These are phyloP conservation scores for Phlyctochytrium planicorne DNA, from an alignment of 192 early-diverging fungal species.

Conservation along the genomic window DNA sequence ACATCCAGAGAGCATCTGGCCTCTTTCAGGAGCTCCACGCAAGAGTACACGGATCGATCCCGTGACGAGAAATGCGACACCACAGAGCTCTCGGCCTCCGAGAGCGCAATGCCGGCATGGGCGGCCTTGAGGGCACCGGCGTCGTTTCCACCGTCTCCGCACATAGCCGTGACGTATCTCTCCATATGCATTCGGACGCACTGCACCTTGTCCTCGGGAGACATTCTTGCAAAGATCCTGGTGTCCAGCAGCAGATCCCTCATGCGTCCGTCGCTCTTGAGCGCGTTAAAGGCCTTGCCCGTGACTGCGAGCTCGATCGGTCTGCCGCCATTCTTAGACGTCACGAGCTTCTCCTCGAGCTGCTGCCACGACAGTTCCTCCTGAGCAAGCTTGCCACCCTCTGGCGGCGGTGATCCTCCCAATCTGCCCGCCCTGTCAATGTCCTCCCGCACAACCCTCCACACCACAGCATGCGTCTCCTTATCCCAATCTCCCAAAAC, in stretches of 20 bases:
- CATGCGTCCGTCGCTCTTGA: constrained; percentile 41
- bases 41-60: constrained; percentile 59
- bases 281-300: constrained; percentile 61
- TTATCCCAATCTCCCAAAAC: constrained; percentile 18
- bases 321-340: constrained; percentile 14
- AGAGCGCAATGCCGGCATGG: constrained; percentile 78
- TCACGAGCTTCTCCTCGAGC: constrained; percentile 6
- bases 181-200: constrained; percentile 79
- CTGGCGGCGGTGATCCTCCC: too few relatives aligned
- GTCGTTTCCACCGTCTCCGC: constrained; percentile 87
- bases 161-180: constrained; percentile 77
- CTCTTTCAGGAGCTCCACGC: constrained; percentile 72
- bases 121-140: constrained; percentile 78
- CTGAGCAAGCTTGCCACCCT: too few relatives aligned
- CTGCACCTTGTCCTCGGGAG: constrained; percentile 72
- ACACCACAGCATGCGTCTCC: constrained; percentile 14
- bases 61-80: constrained; percentile 78
- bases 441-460: constrained; percentile 25
- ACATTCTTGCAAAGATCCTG: constrained; percentile 78
- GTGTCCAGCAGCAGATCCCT: constrained; percentile 63
- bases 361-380: not conserved
- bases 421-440: too few relatives aligned
- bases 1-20: constrained; percentile 75
- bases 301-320: constrained; percentile 71
- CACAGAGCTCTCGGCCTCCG: constrained; percentile 78